Evolutionary conservation across 2,329 filamentous ascomycete genomes (phyloP), one percentile per base, ranked within the genome.

Genomic region (Diaporthe humulicola): DNA sequence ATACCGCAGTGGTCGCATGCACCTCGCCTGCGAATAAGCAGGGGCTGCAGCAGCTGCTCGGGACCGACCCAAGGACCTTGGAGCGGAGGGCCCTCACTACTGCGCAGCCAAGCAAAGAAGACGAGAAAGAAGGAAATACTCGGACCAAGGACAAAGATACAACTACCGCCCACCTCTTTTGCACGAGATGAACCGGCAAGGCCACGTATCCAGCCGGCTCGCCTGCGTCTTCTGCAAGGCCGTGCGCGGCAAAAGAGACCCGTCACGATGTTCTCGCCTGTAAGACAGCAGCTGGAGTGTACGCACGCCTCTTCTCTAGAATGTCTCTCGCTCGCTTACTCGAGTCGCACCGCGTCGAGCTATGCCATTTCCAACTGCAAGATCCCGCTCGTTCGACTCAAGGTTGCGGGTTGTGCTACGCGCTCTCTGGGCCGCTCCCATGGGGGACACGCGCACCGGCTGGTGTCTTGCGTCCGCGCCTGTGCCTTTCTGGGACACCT

Each of bases 261-360:
- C 25, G 25, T 71, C 70, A 64, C 36, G 45, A 56, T 71, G 70
- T 71, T 40, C 56, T 40, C 6, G 25, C 14, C 48, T 50, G 22
- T 33, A 40, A 50, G 56, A 61, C 56, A 71, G 28, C 57, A 36
- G 25, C 17, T 40, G 70, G 33, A 54, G 48, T 28, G 48, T 28
- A 52, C 70, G 57, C 70, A 57, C 45, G 45, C 56, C 57, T 71
- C 42, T 33, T 17, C 22, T 56, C 22, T 45, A 19, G 28, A 57
- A 33, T 73, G 56, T 71, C 71, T 74, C 69, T 74, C 74, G 74
- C 74, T 75, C 74, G 74, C 74, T 75, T 75, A 74, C 64, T n/a
- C 33, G 38, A 17, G 71, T 75, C 48, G 40, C 58, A 75, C 74
- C 30, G n/a, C 74, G 48, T 50, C 54, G 50, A 48, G 60, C 72